A percentile compares a stretch with the other conserved stretches of the same genome.
These are phyloP conservation scores for Gossypium aridum DNA, from an alignment of 441 rosid species.

Conservation along the genomic window DNA sequence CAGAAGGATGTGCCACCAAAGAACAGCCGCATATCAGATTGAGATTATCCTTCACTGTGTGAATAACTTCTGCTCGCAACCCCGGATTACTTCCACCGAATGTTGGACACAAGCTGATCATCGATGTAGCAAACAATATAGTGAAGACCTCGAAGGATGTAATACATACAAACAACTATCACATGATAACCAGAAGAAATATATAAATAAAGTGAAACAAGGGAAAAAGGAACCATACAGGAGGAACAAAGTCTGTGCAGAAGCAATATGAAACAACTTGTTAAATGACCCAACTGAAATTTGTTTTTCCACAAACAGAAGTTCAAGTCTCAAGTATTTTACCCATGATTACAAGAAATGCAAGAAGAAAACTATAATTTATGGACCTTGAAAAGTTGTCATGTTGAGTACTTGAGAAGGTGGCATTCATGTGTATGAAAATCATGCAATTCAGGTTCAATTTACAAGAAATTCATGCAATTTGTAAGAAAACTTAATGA, in stretches of 20 bases:
- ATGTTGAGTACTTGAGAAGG: background rate
- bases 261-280: background rate
- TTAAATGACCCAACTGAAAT: background rate
- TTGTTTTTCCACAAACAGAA: background rate
- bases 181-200: background rate
- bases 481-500: background rate
- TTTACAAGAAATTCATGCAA: conserved; percentile 1
- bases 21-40: conserved; percentile 76
- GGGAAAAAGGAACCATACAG: background rate
- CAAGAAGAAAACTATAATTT: background rate
- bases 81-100: conserved; percentile 94
- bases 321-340: background rate
- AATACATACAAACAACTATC: background rate
- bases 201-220: background rate
- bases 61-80: conserved; percentile 59
- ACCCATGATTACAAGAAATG: background rate
- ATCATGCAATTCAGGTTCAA: background rate
- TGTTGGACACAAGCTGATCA: conserved; percentile 61
- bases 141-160: background rate
- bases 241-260: background rate
- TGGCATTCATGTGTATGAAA: background rate
- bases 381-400: background rate
- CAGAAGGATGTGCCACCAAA: conserved; percentile 53
- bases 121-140: background rate
- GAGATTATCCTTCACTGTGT: conserved; percentile 69